phyloP scores from a whole-genome alignment of 2,329 filamentous ascomycete species.

The Talaromyces sp. region DNA sequence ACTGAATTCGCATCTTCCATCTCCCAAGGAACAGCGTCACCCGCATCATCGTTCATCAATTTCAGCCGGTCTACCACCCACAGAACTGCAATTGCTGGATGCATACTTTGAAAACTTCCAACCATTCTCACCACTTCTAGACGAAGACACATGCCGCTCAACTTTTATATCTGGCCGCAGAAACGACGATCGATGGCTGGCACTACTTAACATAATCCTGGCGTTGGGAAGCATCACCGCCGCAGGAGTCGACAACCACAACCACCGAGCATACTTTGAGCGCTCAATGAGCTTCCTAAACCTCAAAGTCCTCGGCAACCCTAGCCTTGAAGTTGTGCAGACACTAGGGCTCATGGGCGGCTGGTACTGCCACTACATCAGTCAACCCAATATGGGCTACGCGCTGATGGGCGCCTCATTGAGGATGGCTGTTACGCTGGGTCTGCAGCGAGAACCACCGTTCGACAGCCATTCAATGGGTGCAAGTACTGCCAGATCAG shows the following conservation, averaged over 20 bases:
- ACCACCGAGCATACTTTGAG: slow-evolving; percentile 67
- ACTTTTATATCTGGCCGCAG: slow-evolving; percentile 57
- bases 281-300: slow-evolving; percentile 64
- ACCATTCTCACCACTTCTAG: slow-evolving; percentile 69
- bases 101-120: slow-evolving; percentile 75
- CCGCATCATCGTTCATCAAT: neutral
- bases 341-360: slow-evolving; percentile 69
- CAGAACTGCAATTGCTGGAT: slow-evolving; percentile 57
- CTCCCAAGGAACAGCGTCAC: neutral
- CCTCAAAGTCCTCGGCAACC: slow-evolving; percentile 66
- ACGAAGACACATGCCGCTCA: slow-evolving; percentile 67
- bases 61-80: neutral
- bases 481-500: slow-evolving; percentile 22
- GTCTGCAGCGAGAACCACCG: slow-evolving; percentile 51
- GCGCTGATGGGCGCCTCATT: slow-evolving; percentile 68
- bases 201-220: slow-evolving; percentile 72
- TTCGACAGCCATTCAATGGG: neutral
- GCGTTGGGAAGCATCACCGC: slow-evolving; percentile 70
- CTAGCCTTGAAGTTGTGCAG: slow-evolving; percentile 70
- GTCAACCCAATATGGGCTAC: slow-evolving; percentile 73
- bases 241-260: slow-evolving; percentile 60
- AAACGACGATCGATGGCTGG: slow-evolving; percentile 67
- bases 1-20: slow-evolving; percentile 20
- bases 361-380: slow-evolving; percentile 75
- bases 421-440: slow-evolving; percentile 70